Evolutionary conservation across 2,329 filamentous ascomycete species (phyloP).

Genomic region (Aspergillus intermedius): DNA sequence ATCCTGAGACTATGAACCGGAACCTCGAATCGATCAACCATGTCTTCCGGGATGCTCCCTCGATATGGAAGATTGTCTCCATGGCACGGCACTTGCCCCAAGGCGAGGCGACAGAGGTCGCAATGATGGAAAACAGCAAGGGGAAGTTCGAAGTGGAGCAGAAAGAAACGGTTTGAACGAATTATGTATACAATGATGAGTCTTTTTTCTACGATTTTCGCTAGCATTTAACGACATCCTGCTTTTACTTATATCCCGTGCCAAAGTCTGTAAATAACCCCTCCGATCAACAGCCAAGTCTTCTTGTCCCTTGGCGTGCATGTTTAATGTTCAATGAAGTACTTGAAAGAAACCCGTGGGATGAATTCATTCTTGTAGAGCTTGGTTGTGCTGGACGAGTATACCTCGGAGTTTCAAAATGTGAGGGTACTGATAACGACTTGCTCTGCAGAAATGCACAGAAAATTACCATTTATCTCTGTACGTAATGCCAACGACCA

Average conservation of each 20-base stretch:
- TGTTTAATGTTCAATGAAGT: background rate
- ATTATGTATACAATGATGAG: no score
- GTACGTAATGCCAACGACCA: no score
- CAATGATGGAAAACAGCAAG: conserved; percentile 7
- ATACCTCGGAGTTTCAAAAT: no score
- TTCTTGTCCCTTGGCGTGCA: background rate
- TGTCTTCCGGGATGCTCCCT: conserved; percentile 42
- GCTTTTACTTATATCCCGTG: no score
- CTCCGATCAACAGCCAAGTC: background rate
- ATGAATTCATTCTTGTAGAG: background rate
- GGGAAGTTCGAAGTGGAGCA: conserved; percentile 13
- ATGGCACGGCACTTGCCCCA: conserved; percentile 17
- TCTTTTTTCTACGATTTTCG: no score
- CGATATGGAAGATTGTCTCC: conserved; percentile 17
- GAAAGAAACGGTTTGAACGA: conserved; percentile 11
- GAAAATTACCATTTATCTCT: no score
- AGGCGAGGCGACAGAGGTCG: conserved; percentile 12
- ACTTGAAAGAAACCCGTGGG: background rate
- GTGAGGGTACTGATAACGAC: background rate
- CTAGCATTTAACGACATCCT: no score
- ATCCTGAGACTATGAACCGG: conserved; percentile 52
- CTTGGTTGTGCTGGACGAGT: background rate
- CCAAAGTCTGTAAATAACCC: background rate
- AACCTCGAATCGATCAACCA: conserved; percentile 63
- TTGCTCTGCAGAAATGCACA: background rate